Base-by-base conservation (phyloP, 164 flowering plant genomes). In the Vitis rupestris region DNA sequence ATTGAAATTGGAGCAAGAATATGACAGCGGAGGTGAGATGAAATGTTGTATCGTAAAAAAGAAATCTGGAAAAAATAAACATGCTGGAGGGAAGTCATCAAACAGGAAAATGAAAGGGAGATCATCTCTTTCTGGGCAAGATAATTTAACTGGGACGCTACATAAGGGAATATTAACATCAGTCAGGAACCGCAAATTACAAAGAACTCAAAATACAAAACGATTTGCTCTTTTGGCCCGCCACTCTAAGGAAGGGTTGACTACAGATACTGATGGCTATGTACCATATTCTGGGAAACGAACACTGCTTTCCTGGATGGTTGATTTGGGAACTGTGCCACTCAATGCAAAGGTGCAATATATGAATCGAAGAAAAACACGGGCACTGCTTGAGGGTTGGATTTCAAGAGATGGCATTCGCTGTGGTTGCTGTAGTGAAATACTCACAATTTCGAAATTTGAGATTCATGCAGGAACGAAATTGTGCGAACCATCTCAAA, bases 271-370 rank as follows among this genome's bases (percentile, higher is more conserved):
- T 58, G 80, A 80, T 78, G 84, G 79, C 19, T 80, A 64, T 66
- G 37, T 69, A 7, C 65, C 70, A 12, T 81, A 80, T 72, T 54
- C 67, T 66, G 86, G 87, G 61, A 87, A 87, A 64, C 79, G 84
- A 48, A 80, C 78, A 50, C 50, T 89, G 63, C 82, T 87, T 23
- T 47, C 85, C 19, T 89, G 91, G 91, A 77, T 89, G 90, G 80
- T 89, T 71, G 89, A 89, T 73, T 57, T 74, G 64, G 87, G 81
- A 50, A 71, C 72, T 47, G 75, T 87, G 54, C 71, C 74, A 64
- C 73, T 72, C 37, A 72, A 75, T 69, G 79, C 52, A 55, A 83
- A 81, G 74, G 87, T 89, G 56, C 78, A 76, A 23, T 87, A 76
- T 67, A 65, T 69, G 76, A 78, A 75, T 49, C 71, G 50, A 14